phyloP scores from a whole-genome alignment of 768 basidiomycete genomes.

The Amanita muscaria region DNA sequence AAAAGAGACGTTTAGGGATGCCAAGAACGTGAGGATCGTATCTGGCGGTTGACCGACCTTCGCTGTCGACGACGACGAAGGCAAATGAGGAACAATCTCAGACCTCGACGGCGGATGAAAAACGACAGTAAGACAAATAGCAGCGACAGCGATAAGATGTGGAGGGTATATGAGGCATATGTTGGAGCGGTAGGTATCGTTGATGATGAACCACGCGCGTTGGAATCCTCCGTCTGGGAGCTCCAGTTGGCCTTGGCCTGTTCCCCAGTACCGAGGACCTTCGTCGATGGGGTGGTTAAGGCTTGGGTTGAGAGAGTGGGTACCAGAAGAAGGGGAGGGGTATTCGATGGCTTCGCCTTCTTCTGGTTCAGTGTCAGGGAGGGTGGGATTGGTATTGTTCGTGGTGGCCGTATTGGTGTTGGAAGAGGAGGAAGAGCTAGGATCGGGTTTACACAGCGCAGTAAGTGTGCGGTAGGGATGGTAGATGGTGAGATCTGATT shows the following conservation, averaged over 20 bases:
- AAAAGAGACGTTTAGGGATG: slow-evolving; percentile 79
- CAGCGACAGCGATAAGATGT: slow-evolving; percentile 87
- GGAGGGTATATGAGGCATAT: slow-evolving; percentile 93
- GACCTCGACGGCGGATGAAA: slow-evolving; percentile 54
- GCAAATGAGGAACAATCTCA: slow-evolving; percentile 27
- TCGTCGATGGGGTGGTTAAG: no score
- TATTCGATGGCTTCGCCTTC: slow-evolving; percentile 49
- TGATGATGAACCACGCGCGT: slow-evolving; percentile 94
- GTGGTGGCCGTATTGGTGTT: neutral
- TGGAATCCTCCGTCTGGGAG: slow-evolving; percentile 73
- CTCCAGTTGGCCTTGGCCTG: slow-evolving; percentile 70
- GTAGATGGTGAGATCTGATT: slow-evolving; percentile 88
- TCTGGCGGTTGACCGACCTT: slow-evolving; percentile 42
- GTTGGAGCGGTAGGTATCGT: slow-evolving; percentile 92
- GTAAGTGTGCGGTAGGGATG: slow-evolving; percentile 91
- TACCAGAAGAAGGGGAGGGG: slow-evolving; percentile 29
- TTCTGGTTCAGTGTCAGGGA: slow-evolving; percentile 30
- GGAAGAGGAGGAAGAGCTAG: slow-evolving; percentile 17
- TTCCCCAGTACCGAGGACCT: slow-evolving; percentile 70
- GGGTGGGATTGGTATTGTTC: neutral
- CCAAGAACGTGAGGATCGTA: slow-evolving; percentile 68
- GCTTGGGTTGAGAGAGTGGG: no score
- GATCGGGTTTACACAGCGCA: slow-evolving; percentile 61
- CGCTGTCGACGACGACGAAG: slow-evolving; percentile 11
- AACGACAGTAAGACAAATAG: slow-evolving; percentile 81